Evolutionary conservation across 2,329 filamentous ascomycete species (phyloP).

Genomic region (Fusarium albidum): DNA sequence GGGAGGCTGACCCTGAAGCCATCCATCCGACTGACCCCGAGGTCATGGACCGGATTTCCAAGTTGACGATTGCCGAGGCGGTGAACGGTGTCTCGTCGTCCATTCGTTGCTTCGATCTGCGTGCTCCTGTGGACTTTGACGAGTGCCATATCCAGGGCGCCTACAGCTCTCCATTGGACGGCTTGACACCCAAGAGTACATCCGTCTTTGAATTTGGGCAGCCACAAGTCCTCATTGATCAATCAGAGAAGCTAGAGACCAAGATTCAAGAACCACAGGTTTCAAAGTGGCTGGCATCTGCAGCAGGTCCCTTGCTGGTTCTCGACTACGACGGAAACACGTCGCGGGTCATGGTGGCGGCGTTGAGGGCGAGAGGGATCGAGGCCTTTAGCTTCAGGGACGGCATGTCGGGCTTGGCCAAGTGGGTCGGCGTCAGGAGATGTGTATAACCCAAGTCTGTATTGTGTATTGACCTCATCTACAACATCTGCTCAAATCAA

Average conservation of each 20-base stretch:
- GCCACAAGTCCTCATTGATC: not conserved
- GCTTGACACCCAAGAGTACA: not conserved
- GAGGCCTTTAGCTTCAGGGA: not conserved
- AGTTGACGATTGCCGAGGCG: not conserved
- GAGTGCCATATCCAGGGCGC: not conserved
- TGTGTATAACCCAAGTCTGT: too few species aligned
- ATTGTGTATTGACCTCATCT: too few species aligned
- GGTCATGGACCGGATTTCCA: not conserved
- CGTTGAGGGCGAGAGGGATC: not conserved
- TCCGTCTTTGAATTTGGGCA: constrained; percentile 1
- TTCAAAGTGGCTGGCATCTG: not conserved
- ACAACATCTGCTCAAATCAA: too few species aligned
- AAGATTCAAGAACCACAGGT: not conserved
- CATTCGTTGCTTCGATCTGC: not conserved
- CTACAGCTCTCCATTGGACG: not conserved
- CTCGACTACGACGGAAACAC: not conserved
- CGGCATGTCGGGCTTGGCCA: not conserved
- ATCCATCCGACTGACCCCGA: not conserved
- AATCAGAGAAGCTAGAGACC: not conserved
- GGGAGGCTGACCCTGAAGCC: not conserved
- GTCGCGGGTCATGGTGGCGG: not conserved
- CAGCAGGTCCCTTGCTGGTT: not conserved
- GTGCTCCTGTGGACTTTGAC: not conserved
- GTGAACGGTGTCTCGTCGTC: not conserved
- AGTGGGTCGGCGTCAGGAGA: not conserved